phyloP scores from a whole-genome alignment of 345 rosid genomes.

The Murraya koenigii region DNA sequence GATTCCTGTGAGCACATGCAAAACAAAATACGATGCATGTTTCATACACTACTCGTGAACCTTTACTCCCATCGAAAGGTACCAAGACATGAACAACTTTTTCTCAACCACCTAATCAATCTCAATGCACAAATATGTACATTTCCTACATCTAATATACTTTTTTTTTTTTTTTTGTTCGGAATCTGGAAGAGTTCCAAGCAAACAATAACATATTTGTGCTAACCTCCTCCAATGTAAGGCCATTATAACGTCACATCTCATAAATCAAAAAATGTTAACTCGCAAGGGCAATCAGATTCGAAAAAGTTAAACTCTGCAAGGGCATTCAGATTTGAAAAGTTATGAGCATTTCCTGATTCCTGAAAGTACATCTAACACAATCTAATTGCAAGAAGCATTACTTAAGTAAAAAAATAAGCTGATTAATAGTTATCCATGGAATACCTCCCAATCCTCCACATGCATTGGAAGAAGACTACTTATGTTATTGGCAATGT shows the following conservation, averaged over 20 bases:
- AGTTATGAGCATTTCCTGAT: neutral
- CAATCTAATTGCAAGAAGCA: neutral
- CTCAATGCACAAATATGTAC: neutral
- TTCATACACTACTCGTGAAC: neutral
- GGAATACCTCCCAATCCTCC: neutral
- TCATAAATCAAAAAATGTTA: neutral
- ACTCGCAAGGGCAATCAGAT: neutral
- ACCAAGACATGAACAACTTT: neutral
- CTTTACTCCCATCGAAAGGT: neutral
- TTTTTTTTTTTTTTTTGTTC: too few species aligned
- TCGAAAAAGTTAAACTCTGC: too few species aligned
- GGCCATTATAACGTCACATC: too few species aligned
- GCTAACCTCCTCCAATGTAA: neutral
- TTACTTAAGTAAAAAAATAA: neutral
- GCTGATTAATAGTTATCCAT: neutral
- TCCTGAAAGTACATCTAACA: neutral
- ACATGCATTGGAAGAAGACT: neutral
- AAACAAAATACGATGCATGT: neutral
- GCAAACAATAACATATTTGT: neutral
- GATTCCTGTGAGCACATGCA: neutral
- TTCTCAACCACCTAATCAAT: neutral
- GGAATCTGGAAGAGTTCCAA: neutral
- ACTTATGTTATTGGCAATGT: neutral
- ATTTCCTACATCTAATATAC: too few species aligned
- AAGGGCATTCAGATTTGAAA: too few species aligned